Conservation (phyloP, 2,329 filamentous ascomycete genomes). For the Blastomyces parvus region DNA sequence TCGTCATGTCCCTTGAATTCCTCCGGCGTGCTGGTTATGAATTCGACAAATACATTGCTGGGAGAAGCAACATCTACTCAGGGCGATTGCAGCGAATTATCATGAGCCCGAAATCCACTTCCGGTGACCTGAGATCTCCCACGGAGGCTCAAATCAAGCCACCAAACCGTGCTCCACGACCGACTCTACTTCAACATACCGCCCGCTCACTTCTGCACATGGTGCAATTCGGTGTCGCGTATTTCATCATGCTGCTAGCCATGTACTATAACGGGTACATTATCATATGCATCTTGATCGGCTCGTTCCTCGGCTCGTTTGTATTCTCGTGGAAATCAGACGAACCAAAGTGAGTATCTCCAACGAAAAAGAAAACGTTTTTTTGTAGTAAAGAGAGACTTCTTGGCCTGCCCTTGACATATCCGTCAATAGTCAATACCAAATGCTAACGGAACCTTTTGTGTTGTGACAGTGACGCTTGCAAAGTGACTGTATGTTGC, state of each 20-base stretch:
- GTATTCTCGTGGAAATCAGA: constrained; percentile 59
- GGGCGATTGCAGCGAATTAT: neutral
- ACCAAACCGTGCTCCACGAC: constrained; percentile 28
- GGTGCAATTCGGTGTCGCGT: constrained; percentile 63
- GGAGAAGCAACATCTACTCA: constrained; percentile 35
- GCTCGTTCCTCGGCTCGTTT: constrained; percentile 62
- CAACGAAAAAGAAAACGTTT: no score
- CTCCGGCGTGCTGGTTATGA: constrained; percentile 62
- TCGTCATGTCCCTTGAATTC: constrained; percentile 62
- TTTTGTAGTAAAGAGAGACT: no score
- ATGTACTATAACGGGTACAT: constrained; percentile 65
- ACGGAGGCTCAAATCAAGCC: neutral
- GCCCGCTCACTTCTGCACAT: constrained; percentile 59
- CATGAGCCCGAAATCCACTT: constrained; percentile 1
- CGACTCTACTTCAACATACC: constrained; percentile 55
- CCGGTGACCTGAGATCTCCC: neutral
- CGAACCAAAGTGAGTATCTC: constrained; percentile 17
- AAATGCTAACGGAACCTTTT: neutral
- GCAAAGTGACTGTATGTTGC: constrained; percentile 21
- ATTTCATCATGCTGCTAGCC: constrained; percentile 63
- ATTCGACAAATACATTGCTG: constrained; percentile 59
- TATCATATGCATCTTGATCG: constrained; percentile 72
- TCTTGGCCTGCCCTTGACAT: no score
- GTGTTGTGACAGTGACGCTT: constrained; percentile 19
- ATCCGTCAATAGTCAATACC: neutral